Evolutionary conservation across 2,329 filamentous ascomycete genomes (phyloP), one percentile per base, ranked within the genome.

Genomic region (Pseudogymnoascus sp.): DNA sequence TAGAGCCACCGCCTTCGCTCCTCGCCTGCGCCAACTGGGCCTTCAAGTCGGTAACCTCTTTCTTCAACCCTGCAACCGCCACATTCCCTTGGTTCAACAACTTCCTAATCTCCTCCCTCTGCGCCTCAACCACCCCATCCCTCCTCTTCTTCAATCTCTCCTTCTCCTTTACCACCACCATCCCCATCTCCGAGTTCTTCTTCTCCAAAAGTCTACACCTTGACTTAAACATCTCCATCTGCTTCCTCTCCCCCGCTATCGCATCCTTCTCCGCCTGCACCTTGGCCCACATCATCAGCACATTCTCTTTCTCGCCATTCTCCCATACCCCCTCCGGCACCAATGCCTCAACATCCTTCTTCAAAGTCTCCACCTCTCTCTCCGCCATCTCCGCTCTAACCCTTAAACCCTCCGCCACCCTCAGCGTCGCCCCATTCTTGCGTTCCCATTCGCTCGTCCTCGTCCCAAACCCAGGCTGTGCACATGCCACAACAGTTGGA

Each of bases 401-500:
- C 7, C 47, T 53, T 14, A 53, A 31, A 8, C 6, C 47, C 26
- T 31, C 37, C 6, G 37, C 6, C 16, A 53, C 37, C 13, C 21
- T 35, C 14, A 62, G 24, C 4, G 31, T 16, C 4, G 29, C 29
- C 35, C 31, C 47, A 6, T 50, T 29, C 21, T 40, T 63, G 8
- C 47, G 37, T 62, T 73, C 71, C 70, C 68, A 71, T 6, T 64
- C 63, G 13, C 65, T 68, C 2, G 61, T 63, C 5, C 72, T 63
- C 53, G 71, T 68, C 0, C 70, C 71, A 70, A 68, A 73, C 1
- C 67, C 44, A 7, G 71, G 71, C 62, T 72, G 72, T 1, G 70
- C 68, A 8, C 72, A 71, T 1, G 65, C 65, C 1, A 73, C 71
- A 26, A 73, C 71, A 0, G 74, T 80, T 8, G 81, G 81, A 16